phyloP scores from a whole-genome alignment of 768 basidiomycete species.

The Royoungia palumana region DNA sequence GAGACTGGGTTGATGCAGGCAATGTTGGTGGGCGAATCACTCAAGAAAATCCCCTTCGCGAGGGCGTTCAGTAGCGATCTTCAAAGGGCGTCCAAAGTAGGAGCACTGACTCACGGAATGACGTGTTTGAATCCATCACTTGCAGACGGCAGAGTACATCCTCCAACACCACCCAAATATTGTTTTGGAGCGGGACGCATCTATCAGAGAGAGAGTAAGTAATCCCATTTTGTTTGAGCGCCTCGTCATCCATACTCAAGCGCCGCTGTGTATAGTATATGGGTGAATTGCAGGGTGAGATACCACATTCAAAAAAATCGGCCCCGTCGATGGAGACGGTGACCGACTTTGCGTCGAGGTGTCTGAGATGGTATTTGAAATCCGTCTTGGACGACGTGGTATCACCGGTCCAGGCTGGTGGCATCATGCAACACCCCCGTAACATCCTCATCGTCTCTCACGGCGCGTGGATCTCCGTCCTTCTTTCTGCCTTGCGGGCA shows the following conservation, averaged over 20 bases:
- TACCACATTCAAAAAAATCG: conserved; percentile 8
- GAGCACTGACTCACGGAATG: conserved; percentile 1
- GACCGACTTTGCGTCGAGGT: conserved; percentile 46
- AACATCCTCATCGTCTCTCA: conserved; percentile 62
- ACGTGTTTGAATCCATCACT: background rate
- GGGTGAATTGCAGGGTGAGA: conserved; percentile 59
- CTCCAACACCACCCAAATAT: conserved; percentile 50
- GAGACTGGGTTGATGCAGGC: conserved; percentile 60
- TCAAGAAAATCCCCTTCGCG: conserved; percentile 54
- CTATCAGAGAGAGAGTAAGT: conserved; percentile 65
- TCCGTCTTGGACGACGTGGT: conserved; percentile 36
- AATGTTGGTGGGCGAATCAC: conserved; percentile 46
- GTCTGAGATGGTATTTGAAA: conserved; percentile 59
- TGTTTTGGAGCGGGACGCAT: conserved; percentile 40
- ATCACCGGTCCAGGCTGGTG: conserved; percentile 14
- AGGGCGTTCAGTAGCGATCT: conserved; percentile 72
- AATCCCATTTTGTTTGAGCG: background rate
- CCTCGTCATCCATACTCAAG: background rate
- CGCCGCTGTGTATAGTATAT: conserved; percentile 41
- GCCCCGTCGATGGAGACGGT: conserved; percentile 26
- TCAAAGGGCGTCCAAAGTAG: conserved; percentile 61
- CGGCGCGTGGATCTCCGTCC: conserved; percentile 56
- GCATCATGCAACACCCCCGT: conserved; percentile 28
- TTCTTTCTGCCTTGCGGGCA: conserved; percentile 48
- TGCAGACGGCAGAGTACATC: conserved; percentile 66